phyloP scores from a whole-genome alignment of 2,329 filamentous ascomycete genomes.

The Teratosphaeria viscida region DNA sequence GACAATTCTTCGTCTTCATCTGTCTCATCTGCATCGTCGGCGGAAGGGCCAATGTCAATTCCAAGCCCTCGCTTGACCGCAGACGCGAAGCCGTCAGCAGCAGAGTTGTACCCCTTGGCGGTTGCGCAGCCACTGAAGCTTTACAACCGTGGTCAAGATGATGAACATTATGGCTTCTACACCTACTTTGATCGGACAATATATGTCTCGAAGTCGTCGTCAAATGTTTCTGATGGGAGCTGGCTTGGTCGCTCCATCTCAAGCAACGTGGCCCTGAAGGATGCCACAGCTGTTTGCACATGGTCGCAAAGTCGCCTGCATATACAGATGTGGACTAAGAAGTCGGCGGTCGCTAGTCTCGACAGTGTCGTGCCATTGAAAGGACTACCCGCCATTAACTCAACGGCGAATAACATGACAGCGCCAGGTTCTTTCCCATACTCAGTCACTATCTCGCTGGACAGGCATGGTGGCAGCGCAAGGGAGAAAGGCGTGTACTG shows the following conservation, averaged over 20 bases:
- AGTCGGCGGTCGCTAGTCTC: conserved; percentile 12
- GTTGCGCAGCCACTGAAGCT: conserved; percentile 67
- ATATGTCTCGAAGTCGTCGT: conserved; percentile 55
- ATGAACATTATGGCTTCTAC: conserved; percentile 92
- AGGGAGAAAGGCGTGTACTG: conserved; percentile 50
- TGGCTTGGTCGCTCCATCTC: background rate
- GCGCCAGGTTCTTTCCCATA: conserved; percentile 51
- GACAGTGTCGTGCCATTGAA: background rate
- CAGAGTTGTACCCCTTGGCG: conserved; percentile 60
- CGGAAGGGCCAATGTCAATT: conserved; percentile 30
- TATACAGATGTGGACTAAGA: conserved; percentile 52
- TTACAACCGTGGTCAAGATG: conserved; percentile 67
- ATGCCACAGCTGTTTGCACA: conserved; percentile 29
- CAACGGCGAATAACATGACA: conserved; percentile 36
- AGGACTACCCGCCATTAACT: conserved; percentile 14
- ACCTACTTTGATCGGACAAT: conserved; percentile 82
- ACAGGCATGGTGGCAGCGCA: conserved; percentile 48
- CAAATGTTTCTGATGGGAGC: conserved; percentile 27
- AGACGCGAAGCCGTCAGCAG: conserved; percentile 63
- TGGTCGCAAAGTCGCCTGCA: conserved; percentile 52
- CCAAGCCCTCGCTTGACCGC: conserved; percentile 52
- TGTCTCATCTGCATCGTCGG: conserved; percentile 26
- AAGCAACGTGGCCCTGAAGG: conserved; percentile 1
- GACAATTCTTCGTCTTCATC: conserved; percentile 20
- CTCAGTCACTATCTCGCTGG: conserved; percentile 48